phyloP scores from a whole-genome alignment of 768 basidiomycete genomes.

The Trametes gibbosa region DNA sequence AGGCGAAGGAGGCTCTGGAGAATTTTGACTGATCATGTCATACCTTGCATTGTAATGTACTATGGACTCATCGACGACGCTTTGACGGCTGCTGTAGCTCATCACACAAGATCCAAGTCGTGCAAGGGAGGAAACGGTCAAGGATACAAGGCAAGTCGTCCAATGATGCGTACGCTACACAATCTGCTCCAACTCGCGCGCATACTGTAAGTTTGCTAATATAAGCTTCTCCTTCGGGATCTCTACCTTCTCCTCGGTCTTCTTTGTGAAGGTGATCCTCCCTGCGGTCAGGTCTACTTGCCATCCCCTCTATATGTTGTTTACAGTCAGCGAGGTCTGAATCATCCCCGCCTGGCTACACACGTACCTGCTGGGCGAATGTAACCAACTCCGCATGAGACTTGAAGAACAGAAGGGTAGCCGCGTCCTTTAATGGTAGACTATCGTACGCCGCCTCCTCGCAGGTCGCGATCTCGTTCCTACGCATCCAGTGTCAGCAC shows the following conservation, averaged over 20 bases:
- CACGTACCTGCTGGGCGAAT: constrained; percentile 77
- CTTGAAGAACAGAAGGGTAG: constrained; percentile 88
- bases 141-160: constrained; percentile 4
- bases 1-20: constrained; percentile 85
- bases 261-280: constrained; percentile 75
- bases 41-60: constrained; percentile 27
- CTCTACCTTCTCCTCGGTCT: constrained; percentile 78
- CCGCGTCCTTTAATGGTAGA: constrained; percentile 86
- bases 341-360: neutral
- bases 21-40: constrained; percentile 46
- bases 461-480: constrained; percentile 96
- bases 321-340: no score
- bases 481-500: constrained; percentile 28
- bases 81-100: neutral
- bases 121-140: neutral
- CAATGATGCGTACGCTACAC: constrained; percentile 45
- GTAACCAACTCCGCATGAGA: constrained; percentile 72
- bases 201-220: constrained; percentile 71
- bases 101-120: neutral
- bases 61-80: constrained; percentile 19
- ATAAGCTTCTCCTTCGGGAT: constrained; percentile 87
- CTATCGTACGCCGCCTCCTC: constrained; percentile 93
- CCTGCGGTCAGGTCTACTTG: constrained; percentile 69
- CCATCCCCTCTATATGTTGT: constrained; percentile 67
- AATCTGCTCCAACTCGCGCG: constrained; percentile 88